These are phyloP conservation scores for Euphorbia lathyris DNA, from an alignment of 345 rosid species.

Conservation along the genomic window DNA sequence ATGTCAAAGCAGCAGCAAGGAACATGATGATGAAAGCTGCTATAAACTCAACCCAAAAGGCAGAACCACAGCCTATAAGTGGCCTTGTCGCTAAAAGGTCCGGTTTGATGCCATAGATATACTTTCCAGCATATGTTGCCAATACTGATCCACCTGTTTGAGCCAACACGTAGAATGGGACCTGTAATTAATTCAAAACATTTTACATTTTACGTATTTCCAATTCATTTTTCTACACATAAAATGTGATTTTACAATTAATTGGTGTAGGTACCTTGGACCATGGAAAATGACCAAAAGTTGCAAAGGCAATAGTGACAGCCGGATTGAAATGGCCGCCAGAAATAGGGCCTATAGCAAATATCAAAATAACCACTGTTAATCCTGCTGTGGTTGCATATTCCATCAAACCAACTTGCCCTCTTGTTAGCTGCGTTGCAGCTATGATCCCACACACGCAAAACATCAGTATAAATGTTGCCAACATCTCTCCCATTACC, in stretches of 20 bases:
- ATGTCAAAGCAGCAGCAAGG: conserved; percentile 51
- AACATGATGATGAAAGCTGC: conserved; percentile 67
- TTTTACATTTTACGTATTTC: too few relatives aligned
- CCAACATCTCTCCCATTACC: conserved; percentile 73
- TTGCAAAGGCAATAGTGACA: conserved; percentile 69
- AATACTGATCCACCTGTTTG: conserved; percentile 59
- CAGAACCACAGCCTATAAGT: conserved; percentile 45
- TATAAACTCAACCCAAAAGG: conserved; percentile 76
- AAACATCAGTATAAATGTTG: conserved; percentile 75
- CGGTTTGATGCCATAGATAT: conserved; percentile 50
- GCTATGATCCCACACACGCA: conserved; percentile 69
- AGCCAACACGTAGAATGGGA: conserved; percentile 67
- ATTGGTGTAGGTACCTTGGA: too few relatives aligned
- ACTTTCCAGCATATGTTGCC: conserved; percentile 57
- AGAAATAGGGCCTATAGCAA: conserved; percentile 67
- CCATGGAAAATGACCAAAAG: conserved; percentile 73
- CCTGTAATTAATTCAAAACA: conserved; percentile 31
- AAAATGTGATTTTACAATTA: too few relatives aligned
- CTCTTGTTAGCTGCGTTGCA: conserved; percentile 47
- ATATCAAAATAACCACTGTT: conserved; percentile 59
- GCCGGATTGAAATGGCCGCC: conserved; percentile 92
- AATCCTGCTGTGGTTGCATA: conserved; percentile 71
- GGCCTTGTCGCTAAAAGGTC: conserved; percentile 62
- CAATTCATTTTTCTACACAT: too few relatives aligned
- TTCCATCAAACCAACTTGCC: conserved; percentile 61